Evolutionary conservation across 495 filamentous ascomycete genomes (phyloP).

Genomic region (Geopyxis carbonaria): DNA sequence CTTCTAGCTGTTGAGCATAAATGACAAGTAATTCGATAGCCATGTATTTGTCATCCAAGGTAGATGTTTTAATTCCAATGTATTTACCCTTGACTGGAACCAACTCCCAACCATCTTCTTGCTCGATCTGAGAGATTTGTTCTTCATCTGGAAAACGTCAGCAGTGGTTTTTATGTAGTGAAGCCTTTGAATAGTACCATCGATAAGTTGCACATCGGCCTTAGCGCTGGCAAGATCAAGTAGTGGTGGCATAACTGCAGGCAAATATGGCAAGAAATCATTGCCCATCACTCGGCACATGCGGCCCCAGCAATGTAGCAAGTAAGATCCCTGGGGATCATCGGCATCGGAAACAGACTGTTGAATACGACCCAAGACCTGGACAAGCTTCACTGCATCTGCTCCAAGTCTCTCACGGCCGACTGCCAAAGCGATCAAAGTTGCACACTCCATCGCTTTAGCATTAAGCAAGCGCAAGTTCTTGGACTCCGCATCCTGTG

Average conservation of each 20-base stretch:
- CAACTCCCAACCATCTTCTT: conserved; percentile 96
- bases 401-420: conserved; percentile 78
- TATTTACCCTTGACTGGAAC: conserved; percentile 92
- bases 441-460: conserved; percentile 99
- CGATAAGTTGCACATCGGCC: conserved; percentile 90
- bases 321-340: conserved; percentile 90
- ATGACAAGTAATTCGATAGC: conserved; percentile 94
- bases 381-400: conserved; percentile 71
- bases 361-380: conserved; percentile 74
- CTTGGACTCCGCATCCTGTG: conserved; percentile 68
- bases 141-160: conserved; percentile 49
- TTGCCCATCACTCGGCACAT: conserved; percentile 89
- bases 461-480: conserved; percentile 80
- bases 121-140: conserved; percentile 76
- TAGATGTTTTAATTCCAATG: conserved; percentile 94
- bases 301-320: conserved; percentile 97
- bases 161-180: conserved; percentile 1
- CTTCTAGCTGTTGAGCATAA: conserved; percentile 86
- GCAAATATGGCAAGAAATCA: conserved; percentile 83
- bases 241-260: conserved; percentile 86
- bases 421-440: conserved; percentile 87
- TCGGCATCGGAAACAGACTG: conserved; percentile 75
- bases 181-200: conserved; percentile 26
- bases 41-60: conserved; percentile 96
- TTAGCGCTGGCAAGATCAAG: conserved; percentile 82